Base-by-base conservation (phyloP, 164 flowering plant genomes). In the Nymphaea colorata region DNA sequence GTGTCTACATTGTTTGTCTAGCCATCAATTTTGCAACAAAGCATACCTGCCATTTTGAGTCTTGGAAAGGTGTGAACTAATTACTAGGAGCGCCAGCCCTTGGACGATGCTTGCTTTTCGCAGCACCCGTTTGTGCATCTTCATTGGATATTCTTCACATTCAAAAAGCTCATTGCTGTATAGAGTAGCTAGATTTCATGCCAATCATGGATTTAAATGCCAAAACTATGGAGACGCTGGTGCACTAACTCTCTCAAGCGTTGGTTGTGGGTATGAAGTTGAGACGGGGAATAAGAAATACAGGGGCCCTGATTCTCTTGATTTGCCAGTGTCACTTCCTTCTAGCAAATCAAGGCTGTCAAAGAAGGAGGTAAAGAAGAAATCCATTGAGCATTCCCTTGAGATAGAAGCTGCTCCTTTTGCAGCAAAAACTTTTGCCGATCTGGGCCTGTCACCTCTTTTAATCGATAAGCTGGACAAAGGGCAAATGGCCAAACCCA, bases 391-490 rank as follows among this genome's bases (percentile, higher is more conserved):
- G 71, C 81, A 79, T 16, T 41, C 77, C 2, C 73, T 79, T 63
- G 84, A 87, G 62, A 71, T 84, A 61, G 86, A 77, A 45, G 66
- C 67, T 3, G 84, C 91, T 14, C 89, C 84, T 5, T 90, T 93
- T 80, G 79, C 95, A 53, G 93, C 89, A 11, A 78, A 85, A 68
- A 82, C 93, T 43, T 93, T 93, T 79, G 73, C 87, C 43, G 96
- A 89, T 76, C 89, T 93, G 63, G 90, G 83, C 18, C 79, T 93
- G 55, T 86, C 96, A 2, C 83, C 84, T 36, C 59, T 67, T 62
- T 73, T 93, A 74, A 72, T 90, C 5, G 86, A 87, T 69, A 83
- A 86, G 71, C 77, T 94, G 68, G 92, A 87, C 68, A 76, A 72
- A 67, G 91, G 76, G 78, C 96, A 96, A 44, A 84, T 90, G 66